phyloP scores from a whole-genome alignment of 768 basidiomycete species.

The Clavulina sp. region DNA sequence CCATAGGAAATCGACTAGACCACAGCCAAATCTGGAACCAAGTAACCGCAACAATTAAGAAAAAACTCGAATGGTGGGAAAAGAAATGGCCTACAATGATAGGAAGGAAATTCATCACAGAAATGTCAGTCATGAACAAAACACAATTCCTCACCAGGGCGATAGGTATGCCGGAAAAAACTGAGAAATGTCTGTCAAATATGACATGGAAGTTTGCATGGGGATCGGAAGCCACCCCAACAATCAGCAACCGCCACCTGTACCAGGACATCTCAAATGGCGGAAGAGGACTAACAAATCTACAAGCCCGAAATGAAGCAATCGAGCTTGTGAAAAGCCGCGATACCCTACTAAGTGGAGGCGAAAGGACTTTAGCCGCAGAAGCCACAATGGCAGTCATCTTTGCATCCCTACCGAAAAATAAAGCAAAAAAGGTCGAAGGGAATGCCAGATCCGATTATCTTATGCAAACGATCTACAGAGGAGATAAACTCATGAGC shows the following conservation, averaged over 20 bases:
- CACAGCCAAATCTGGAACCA: no score
- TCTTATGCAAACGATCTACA: no score
- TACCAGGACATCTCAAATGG: neutral
- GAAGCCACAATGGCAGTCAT: no score
- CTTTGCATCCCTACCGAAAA: no score
- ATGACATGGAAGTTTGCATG: neutral
- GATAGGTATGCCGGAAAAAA: neutral
- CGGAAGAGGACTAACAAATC: neutral
- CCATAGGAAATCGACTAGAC: neutral
- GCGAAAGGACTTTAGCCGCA: no score
- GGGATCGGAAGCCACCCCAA: neutral
- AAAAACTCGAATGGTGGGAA: neutral
- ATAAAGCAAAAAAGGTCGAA: no score
- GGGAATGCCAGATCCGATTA: no score
- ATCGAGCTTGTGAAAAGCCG: neutral
- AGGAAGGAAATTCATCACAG: neutral
- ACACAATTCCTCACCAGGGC: neutral
- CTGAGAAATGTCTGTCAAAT: neutral
- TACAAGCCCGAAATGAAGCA: neutral
- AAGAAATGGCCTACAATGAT: neutral
- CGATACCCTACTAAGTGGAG: no score
- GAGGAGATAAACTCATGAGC: no score
- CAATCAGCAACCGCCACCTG: neutral
- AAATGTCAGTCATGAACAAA: neutral
- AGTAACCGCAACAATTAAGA: no score